Evolutionary conservation across 345 rosid species (phyloP), one percentile per base, ranked within the genome.

Genomic region (Arabis hirsuta): DNA sequence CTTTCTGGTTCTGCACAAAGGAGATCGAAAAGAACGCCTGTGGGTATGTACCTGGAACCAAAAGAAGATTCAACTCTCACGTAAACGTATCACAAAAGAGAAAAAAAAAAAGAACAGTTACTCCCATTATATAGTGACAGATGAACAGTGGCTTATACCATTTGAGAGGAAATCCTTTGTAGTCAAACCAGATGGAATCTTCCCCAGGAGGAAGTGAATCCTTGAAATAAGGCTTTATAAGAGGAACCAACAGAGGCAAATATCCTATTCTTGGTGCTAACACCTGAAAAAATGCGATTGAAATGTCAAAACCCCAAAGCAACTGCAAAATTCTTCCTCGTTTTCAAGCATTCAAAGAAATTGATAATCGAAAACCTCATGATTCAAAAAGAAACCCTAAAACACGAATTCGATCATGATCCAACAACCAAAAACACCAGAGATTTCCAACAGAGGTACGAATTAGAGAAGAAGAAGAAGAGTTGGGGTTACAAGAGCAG

Each of bases 1-100:
- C 97, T 79, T 82, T 89, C 90, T 0, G 96, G 97, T 71, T 91
- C 89, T 1, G 89, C 77, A 24, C 96, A 95, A 0, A 91, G 74
- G 84, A 91, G 96, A 79, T 95, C 99, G 64, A 89, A 95, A 46
- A 95, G 96, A 69, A 86, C 93, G 12, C 97, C 99, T 4, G 96
- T 91, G 0, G 99, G 99, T 67, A 87, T 85, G 69, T 86, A 83
- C 98, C 98, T 90, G 69, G 70, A 73, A 69, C 43, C 27, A 71
- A 36, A 38, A 59, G 14, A 59, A 66, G 55, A 57, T 24, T 19
- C 56, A 72, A 5, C 10, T 57, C 16, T 66, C 62, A 65, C 22
- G 13, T 29, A 13, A 69, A 55, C 46, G 51, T 7, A 50, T 29
- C 61, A 64, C 43, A 47, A 31, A 67, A n/a, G 8, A 7, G 6